phyloP scores from a whole-genome alignment of 495 filamentous ascomycete species.

The Penicillium mononematosum region DNA sequence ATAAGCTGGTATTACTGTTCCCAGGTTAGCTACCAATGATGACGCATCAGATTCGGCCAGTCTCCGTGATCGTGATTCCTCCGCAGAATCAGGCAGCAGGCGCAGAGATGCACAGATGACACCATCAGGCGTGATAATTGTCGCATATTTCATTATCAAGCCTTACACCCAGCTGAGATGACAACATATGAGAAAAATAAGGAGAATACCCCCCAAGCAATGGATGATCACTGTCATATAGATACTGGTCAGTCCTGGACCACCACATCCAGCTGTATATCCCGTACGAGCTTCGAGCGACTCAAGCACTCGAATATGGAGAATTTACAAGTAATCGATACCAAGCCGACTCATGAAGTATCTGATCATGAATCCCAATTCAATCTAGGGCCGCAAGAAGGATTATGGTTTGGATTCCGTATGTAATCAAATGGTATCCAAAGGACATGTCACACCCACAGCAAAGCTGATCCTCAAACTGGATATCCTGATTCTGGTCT shows the following conservation, averaged over 20 bases:
- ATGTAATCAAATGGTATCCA: slow-evolving; percentile 1
- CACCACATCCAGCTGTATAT: not conserved
- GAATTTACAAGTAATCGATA: not conserved
- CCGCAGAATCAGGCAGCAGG: not conserved
- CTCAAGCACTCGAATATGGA: not conserved
- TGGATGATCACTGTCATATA: not conserved
- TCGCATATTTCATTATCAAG: slow-evolving; percentile 5
- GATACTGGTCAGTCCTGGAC: not conserved
- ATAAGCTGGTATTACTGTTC: not conserved
- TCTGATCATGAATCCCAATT: not conserved
- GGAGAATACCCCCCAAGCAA: not conserved
- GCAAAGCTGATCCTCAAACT: slow-evolving; percentile 21
- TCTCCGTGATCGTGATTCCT: not conserved
- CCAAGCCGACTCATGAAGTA: not conserved
- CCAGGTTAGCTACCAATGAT: not conserved
- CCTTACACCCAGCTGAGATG: not conserved
- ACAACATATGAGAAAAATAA: not conserved
- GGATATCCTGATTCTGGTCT: slow-evolving; percentile 17
- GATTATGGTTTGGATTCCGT: not conserved
- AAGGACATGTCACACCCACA: not conserved
- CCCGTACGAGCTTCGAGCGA: not conserved
- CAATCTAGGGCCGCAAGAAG: not conserved
- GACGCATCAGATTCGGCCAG: not conserved
- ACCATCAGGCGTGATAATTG: slow-evolving; percentile 11
- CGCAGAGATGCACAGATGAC: not conserved